A percentile compares a stretch with the other conserved stretches of the same genome.
phyloP scores from a whole-genome alignment of 2,329 filamentous ascomycete species.

The Venturia asperata region DNA sequence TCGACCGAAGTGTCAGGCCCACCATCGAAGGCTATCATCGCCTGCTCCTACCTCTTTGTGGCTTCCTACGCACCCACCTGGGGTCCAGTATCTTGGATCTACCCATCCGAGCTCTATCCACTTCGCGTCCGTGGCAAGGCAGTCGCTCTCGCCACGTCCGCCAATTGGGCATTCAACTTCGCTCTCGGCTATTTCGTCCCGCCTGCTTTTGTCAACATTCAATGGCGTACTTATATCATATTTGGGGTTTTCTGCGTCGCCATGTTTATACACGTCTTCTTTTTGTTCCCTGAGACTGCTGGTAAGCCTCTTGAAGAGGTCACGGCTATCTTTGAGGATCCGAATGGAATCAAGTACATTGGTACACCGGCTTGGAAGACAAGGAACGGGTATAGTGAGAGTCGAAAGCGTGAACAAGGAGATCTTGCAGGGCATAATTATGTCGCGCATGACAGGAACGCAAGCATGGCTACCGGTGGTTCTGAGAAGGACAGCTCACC shows the following conservation, averaged over 20 bases:
- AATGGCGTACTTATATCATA: constrained; percentile 61
- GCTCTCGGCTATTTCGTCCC: constrained; percentile 54
- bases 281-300: constrained; percentile 57
- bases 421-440: not conserved
- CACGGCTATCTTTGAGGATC: constrained; percentile 58
- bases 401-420: not conserved
- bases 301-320: constrained; percentile 72
- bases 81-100: constrained; percentile 53
- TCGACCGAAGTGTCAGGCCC: constrained; percentile 35
- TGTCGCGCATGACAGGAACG: not conserved
- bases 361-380: constrained; percentile 53
- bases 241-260: constrained; percentile 65
- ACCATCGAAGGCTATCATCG: constrained; percentile 48
- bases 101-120: constrained; percentile 57
- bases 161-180: constrained; percentile 56
- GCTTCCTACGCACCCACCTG: constrained; percentile 60
- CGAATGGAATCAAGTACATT: constrained; percentile 35
- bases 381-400: constrained; percentile 4
- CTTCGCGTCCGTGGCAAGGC: constrained; percentile 57
- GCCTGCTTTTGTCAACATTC: constrained; percentile 51
- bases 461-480: not conserved
- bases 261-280: constrained; percentile 47
- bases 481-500: not conserved
- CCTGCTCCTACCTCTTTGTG: constrained; percentile 66
- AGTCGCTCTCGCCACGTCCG: constrained; percentile 52